phyloP scores from a whole-genome alignment of 1,139 yeast species.

The Blastobotrys arbuscula region DNA sequence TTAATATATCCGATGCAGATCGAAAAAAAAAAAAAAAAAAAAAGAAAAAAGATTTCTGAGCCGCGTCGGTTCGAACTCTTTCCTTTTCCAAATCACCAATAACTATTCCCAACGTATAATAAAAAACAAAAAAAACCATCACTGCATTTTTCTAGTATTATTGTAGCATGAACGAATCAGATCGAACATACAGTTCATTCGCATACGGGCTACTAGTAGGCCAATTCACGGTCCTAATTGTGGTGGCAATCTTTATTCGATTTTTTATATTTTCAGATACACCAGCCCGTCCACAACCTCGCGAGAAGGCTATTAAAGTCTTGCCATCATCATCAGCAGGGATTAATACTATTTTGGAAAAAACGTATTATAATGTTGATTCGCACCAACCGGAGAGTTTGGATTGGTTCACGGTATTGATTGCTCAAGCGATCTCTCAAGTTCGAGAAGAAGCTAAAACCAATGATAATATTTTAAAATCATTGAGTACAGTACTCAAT shows the following conservation, averaged over 20 bases:
- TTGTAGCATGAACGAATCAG: neutral
- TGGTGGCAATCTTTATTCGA: conserved; percentile 70
- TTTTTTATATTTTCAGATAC: conserved; percentile 86
- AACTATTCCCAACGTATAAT: too few species aligned
- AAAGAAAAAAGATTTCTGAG: too few species aligned
- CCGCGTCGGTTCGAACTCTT: too few species aligned
- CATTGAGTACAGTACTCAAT: conserved; percentile 52
- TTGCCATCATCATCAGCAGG: conserved; percentile 30
- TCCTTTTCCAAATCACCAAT: too few species aligned
- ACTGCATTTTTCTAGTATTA: too few species aligned
- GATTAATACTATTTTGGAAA: conserved; percentile 58
- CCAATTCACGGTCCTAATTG: conserved; percentile 72
- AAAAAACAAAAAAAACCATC: too few species aligned
- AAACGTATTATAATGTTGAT: conserved; percentile 86
- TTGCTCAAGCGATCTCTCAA: conserved; percentile 87
- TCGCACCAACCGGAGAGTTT: conserved; percentile 84
- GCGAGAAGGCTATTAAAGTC: conserved; percentile 26
- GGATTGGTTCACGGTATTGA: conserved; percentile 93
- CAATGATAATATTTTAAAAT: conserved; percentile 77
- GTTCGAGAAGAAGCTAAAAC: conserved; percentile 78
- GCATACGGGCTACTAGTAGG: conserved; percentile 46
- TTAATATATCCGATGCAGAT: too few species aligned
- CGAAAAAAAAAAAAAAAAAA: too few species aligned
- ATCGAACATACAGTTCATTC: conserved; percentile 21
- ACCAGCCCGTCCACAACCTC: conserved; percentile 22